Base-by-base conservation (phyloP, 768 basidiomycete species). In the Lentinula lateritia region DNA sequence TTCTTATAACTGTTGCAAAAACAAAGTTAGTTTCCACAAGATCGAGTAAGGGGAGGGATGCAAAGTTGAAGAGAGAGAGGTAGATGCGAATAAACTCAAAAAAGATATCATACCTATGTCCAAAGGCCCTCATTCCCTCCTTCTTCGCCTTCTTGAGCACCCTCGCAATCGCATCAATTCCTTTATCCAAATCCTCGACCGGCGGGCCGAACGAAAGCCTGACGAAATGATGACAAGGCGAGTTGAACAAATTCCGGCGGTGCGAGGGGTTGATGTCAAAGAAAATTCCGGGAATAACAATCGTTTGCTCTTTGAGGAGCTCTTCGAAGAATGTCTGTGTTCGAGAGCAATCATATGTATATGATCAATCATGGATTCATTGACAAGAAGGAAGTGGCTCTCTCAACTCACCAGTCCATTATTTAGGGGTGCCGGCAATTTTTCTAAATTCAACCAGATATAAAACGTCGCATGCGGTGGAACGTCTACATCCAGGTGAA, bases 271-370 rank as follows among this genome's bases (percentile, higher is more conserved):
- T 88, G 69, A 91, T 89, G 67, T 92, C 90, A 65, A 93, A 93
- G 79, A 93, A 94, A 66, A 91, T 91, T 10, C 94, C 94, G 5
- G 93, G 93, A 52, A 95, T 92, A 59, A 93, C 90, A 65, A 94
- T 94, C 9, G 92, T 90, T 74, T 92, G 82, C 74, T 92, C 90
- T 74, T 94, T 96, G 58, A 96, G 80, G 48, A 94, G 78, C 73
- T 95, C 94, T 69, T 96, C 94, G 69, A 98, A 98, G 84, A 98
- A 96, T 5, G 91, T 92, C 84, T 87, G 54, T 23, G 28, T 28
- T 28, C 28, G 3, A 28, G 3, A 23, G 23, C 3, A n/a, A n/a
- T n/a, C 34, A 23, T n/a, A 34, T 23, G 62, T 20, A 39, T 39
- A 39, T 39, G 28, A 28, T 28, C 28, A 28, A 28, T 28, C 28